These are phyloP conservation scores for Pulveroboletus frians DNA, from an alignment of 768 basidiomycete species.

Conservation along the genomic window DNA sequence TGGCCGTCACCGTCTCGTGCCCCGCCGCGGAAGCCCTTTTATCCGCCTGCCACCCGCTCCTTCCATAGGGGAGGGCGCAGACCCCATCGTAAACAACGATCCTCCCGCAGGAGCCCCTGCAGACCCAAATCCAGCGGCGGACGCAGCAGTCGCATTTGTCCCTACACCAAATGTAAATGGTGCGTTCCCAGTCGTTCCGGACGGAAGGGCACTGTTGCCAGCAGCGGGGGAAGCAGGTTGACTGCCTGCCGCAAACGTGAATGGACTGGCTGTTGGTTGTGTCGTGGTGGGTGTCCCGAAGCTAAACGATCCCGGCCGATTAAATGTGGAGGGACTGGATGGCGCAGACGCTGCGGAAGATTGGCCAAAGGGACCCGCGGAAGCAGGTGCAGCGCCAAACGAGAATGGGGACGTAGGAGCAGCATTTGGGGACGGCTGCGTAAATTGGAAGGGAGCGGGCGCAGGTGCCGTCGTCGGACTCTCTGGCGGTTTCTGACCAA, in stretches of 20 bases:
- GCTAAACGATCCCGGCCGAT: constrained; percentile 41
- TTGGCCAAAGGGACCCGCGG: constrained; percentile 40
- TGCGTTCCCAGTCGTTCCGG: constrained; percentile 24
- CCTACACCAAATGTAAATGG: constrained; percentile 37
- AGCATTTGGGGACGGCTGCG: constrained; percentile 34
- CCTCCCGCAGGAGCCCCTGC: constrained; percentile 30
- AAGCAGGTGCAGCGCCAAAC: constrained; percentile 39
- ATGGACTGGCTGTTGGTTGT: constrained; percentile 32
- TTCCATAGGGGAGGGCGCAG: constrained; percentile 41
- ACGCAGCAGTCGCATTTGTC: constrained; percentile 31
- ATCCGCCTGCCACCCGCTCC: constrained; percentile 40
- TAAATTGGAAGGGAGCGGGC: constrained; percentile 47
- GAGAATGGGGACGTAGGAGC: constrained; percentile 39
- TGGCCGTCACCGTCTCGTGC: constrained; percentile 23
- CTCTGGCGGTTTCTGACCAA: constrained; percentile 40
- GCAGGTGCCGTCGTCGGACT: constrained; percentile 36
- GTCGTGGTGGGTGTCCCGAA: constrained; percentile 41
- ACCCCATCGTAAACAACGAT: constrained; percentile 56
- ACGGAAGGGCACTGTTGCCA: constrained; percentile 30
- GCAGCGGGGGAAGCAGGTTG: constrained; percentile 58
- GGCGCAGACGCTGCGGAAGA: constrained; percentile 43
- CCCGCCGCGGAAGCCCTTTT: constrained; percentile 51
- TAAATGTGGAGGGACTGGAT: constrained; percentile 55
- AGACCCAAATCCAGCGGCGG: constrained; percentile 37
- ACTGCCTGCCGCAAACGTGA: constrained; percentile 47